Base-by-base conservation (phyloP, 2,329 filamentous ascomycete genomes). In the Apiospora rasikravindrae region DNA sequence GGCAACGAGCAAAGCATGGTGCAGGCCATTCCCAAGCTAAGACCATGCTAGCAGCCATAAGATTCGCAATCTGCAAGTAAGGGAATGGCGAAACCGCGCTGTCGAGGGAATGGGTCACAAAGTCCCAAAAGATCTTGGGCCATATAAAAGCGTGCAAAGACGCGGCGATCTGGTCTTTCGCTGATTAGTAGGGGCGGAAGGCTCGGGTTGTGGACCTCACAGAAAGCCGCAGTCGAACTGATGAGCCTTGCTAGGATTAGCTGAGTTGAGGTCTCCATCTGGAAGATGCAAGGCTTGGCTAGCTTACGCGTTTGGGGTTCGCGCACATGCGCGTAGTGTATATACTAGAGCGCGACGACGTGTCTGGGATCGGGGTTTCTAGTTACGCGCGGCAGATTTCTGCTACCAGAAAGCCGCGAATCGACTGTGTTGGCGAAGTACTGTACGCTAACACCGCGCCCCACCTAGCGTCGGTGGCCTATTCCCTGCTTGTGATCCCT, bases 101-200 rank as follows among this genome's bases (percentile, higher is more conserved):
- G 14, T 68, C 45, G 8, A 68, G 14, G 24, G 66, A 68, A 37
- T 44, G 24, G 5, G 24, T 45, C 7, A 45, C 6, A 47, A 68
- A 68, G 66, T 68, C 66, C 24, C 14, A 68, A 45, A 68, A 47
- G 14, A 68, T 47, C 22, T 68, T 68, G 14, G 14, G 42, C 66
- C 14, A 68, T 26, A 68, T 68, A 47, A 68, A 68, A 29, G n/a
- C 66, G n/a, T 68, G 24, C 22, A 68, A 29, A 13, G 24, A 44
- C 33, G 66, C 42, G 26, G 42, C 45, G 24, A 68, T 45, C 29
- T 68, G 24, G 42, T 68, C 42, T 68, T 61, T 29, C 4, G 8
- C 16, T 61, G 5, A 11, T 61, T 61, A 61, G 29, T 61, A 61
- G 5, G 2, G 26, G 53, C 6, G 14, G 53, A 61, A 61, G 22